Evolutionary conservation across 139 green algal genomes (phyloP).

Genomic region (Chlorella sp.): DNA sequence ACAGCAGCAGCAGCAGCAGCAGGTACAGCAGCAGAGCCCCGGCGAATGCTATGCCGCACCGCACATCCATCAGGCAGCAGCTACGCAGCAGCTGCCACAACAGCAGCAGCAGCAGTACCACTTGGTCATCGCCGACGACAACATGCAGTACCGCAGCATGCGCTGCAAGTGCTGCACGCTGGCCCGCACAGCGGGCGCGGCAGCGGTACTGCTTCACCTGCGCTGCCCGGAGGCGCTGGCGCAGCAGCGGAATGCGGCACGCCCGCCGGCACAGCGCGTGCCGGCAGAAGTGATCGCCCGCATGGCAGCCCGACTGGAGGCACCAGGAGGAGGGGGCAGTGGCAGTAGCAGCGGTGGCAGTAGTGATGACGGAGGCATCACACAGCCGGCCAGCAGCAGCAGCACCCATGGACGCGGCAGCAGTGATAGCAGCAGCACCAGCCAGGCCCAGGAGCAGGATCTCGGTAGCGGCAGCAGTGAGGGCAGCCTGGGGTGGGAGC

Average conservation of each 20-base stretch:
- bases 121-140: conserved; percentile 28
- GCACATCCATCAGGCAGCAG: not conserved
- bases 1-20: not conserved
- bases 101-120: not conserved
- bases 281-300: not conserved
- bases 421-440: not conserved
- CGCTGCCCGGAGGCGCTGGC: conserved; percentile 12
- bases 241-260: not conserved
- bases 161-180: conserved; percentile 16
- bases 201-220: conserved; percentile 7
- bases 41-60: not conserved
- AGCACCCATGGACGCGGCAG: not conserved
- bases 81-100: not conserved
- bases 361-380: not conserved
- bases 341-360: not conserved
- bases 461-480: not conserved
- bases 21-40: not conserved
- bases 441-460: not conserved
- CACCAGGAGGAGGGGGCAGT: not conserved
- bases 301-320: conserved; percentile 19
- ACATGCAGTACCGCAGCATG: conserved; percentile 33
- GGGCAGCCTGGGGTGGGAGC: not conserved
- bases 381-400: not conserved
- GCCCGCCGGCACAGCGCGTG: not conserved
- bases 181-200: not conserved